Conservation (phyloP, 192 early-diverging fungal genomes). For the Dissophora globulifera region DNA sequence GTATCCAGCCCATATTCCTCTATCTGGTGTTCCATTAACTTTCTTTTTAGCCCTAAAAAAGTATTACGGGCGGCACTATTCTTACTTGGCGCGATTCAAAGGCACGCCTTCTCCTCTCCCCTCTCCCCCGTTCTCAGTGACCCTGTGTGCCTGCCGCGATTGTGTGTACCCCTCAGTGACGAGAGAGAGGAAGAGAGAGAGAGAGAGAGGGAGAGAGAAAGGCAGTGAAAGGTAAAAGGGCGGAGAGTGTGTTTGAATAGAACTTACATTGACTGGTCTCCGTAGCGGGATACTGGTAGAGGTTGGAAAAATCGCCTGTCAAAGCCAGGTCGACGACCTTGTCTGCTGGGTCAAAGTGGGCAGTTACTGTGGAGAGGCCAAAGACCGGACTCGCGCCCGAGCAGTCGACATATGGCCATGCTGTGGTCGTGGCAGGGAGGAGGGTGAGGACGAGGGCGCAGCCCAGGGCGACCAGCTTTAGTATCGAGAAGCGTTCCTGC, state of each 20-base stretch:
- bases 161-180: no score
- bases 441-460: not conserved
- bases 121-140: no score
- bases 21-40: conserved; percentile 2
- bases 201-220: no score
- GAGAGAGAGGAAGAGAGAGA: no score
- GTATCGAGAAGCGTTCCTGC: not conserved
- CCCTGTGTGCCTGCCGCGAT: no score
- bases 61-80: no score
- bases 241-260: not conserved
- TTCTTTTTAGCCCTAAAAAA: conserved; percentile 1
- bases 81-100: no score
- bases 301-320: conserved; percentile 32
- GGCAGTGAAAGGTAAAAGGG: no score
- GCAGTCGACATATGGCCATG: conserved; percentile 52
- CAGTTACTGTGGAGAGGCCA: conserved; percentile 13
- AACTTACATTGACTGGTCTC: conserved; percentile 42
- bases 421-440: conserved; percentile 2
- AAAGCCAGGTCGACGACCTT: conserved; percentile 4
- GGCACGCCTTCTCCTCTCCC: no score
- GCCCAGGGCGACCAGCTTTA: not conserved
- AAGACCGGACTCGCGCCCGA: conserved; percentile 20
- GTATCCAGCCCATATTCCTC: no score
- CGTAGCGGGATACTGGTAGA: conserved; percentile 15
- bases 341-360: conserved; percentile 19